Base-by-base conservation (phyloP, 1,139 yeast genomes). In the Sugiyamaella castrensis region DNA sequence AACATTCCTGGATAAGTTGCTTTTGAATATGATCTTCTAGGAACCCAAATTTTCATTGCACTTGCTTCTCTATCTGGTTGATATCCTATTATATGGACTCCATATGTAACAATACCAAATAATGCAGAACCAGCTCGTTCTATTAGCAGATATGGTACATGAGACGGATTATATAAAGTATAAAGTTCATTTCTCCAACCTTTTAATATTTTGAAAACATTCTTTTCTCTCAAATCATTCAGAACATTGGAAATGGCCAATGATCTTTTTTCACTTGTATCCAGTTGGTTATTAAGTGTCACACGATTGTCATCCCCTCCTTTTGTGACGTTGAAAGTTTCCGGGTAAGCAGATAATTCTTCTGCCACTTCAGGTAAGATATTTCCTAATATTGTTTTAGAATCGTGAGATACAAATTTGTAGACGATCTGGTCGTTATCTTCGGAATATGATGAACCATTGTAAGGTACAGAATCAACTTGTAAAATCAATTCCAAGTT, bases 151-250 rank as follows among this genome's bases (percentile, higher is more conserved):
- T 91, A 92, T 0, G 87, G 84, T 0, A 53, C 55, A 8, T 70
- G 69, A 0, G 71, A 58, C 0, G 84, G 81, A 51, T 77, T 75
- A 67, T 82, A 87, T 4, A 91, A 80, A 0, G 84, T 75, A 66
- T 88, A 92, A 37, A 80, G 73, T 67, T 92, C 98, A 63, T 86
- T 68, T 62, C 98, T 75, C 98, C 98, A 92, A 2, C 96, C 96
- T 49, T 75, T 70, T 4, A 80, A 66, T 1, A 74, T 72, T 2
- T 71, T 71, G 50, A 81, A 78, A 11, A 59, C 60, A 1, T 66
- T 61, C 1, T 57, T 36, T 0, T 62, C 54, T 37, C 75, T 70
- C 79, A 86, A 77, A 11, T 58, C 46, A 0, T 42, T 40, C 0
- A 81, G 84, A 1, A 84, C 58, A 10, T 55, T 52, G 0, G 68